Percentiles rank a stretch among this genome's conserved stretches.
Evolutionary conservation across 306 rosid species (phyloP).

Genomic region (Phaseolus lunatus): DNA sequence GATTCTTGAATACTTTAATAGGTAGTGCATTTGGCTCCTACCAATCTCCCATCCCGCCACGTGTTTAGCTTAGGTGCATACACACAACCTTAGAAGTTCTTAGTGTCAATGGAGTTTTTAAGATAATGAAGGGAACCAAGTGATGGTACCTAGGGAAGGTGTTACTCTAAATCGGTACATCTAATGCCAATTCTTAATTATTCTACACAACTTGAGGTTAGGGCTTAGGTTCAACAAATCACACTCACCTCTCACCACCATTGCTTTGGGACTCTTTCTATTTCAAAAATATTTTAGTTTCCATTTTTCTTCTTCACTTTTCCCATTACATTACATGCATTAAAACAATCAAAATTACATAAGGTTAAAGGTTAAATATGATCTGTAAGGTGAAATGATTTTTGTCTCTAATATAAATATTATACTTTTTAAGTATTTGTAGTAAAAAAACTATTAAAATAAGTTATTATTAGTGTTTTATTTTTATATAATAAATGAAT

Average conservation of each 20-base stretch:
- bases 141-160: slow-evolving; percentile 12
- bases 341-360: no score
- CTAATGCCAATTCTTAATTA: neutral
- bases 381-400: no score
- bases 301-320: neutral
- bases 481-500: no score
- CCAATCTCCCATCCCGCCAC: neutral
- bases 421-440: no score
- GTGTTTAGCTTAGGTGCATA: neutral
- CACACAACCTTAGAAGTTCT: neutral
- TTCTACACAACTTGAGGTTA: neutral
- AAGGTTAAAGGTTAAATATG: no score
- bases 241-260: neutral
- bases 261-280: neutral
- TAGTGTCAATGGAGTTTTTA: neutral
- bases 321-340: no score
- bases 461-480: no score
- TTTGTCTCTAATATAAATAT: no score
- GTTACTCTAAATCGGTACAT: neutral
- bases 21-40: neutral
- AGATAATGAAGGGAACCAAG: neutral
- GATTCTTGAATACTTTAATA: neutral
- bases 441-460: no score
- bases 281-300: neutral
- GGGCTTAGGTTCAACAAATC: neutral